These are phyloP conservation scores for Geosmithia morbida DNA, from an alignment of 2,329 filamentous ascomycete species.

Conservation along the genomic window DNA sequence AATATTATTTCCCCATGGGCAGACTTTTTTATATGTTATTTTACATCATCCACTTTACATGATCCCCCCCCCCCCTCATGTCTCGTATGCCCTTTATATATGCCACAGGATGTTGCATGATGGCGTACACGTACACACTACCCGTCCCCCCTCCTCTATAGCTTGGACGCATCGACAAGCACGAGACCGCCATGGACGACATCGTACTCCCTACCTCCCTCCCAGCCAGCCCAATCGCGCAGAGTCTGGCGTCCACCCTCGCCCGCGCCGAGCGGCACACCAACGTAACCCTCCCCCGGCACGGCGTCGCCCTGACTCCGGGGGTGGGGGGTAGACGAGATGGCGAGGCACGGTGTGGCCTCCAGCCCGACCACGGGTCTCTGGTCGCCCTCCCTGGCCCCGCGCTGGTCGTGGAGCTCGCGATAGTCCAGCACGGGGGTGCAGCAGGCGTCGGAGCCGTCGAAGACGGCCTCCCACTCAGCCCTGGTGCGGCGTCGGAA, in stretches of 20 bases:
- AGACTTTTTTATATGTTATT: too few species aligned
- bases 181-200: conserved; percentile 48
- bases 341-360: conserved; percentile 48
- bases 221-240: conserved; percentile 64
- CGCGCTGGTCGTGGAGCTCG: conserved; percentile 42
- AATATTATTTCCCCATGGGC: too few species aligned
- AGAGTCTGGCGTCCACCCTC: conserved; percentile 59
- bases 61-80: too few species aligned
- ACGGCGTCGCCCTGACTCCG: conserved; percentile 44
- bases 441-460: conserved; percentile 83
- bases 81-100: too few species aligned
- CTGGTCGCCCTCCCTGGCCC: conserved; percentile 52
- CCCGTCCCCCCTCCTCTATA: too few species aligned
- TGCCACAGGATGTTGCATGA: too few species aligned
- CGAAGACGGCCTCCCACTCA: conserved; percentile 79
- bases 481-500: conserved; percentile 58
- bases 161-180: conserved; percentile 18
- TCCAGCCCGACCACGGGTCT: conserved; percentile 55
- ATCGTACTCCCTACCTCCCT: conserved; percentile 55
- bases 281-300: conserved; percentile 52
- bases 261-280: conserved; percentile 45
- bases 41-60: too few species aligned
- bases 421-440: conserved; percentile 69
- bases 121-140: too few species aligned
- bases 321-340: conserved; percentile 23